Percentiles rank a stretch among this genome's conserved stretches.
These are phyloP conservation scores for Pelagomonas calceolata DNA, from an alignment of 108 stramenopile genomes.

Conservation along the genomic window DNA sequence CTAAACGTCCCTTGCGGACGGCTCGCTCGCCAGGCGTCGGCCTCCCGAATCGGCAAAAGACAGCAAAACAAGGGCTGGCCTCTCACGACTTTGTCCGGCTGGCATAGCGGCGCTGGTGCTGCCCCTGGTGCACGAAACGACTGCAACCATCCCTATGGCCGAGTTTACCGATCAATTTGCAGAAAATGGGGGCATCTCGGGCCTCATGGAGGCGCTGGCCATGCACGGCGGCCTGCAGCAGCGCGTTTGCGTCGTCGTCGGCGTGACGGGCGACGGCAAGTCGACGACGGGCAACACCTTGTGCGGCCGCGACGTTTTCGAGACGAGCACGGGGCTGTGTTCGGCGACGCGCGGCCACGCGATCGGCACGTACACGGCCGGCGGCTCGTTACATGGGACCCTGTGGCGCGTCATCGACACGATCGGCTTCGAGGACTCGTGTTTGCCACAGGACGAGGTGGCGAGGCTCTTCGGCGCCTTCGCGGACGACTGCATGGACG, in stretches of 20 bases:
- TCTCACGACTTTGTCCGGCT: too few relatives aligned
- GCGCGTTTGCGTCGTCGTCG: background rate
- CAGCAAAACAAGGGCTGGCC: too few relatives aligned
- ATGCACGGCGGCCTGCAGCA: background rate
- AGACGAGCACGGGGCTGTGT: background rate
- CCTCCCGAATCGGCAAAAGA: too few relatives aligned
- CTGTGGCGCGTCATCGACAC: background rate
- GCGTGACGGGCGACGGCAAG: background rate
- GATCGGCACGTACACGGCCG: background rate
- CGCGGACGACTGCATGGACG: slow-evolving; percentile 34
- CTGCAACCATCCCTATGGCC: too few relatives aligned
- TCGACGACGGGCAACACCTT: background rate
- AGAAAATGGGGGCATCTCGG: too few relatives aligned
- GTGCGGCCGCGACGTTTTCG: background rate
- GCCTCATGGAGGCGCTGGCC: background rate
- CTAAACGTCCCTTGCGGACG: too few relatives aligned
- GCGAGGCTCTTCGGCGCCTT: slow-evolving; percentile 29
- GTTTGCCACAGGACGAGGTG: slow-evolving; percentile 28
- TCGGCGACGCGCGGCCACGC: background rate
- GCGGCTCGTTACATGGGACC: background rate
- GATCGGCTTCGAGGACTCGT: slow-evolving; percentile 32
- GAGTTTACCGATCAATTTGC: too few relatives aligned
- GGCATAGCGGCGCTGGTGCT: too few relatives aligned
- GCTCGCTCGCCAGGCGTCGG: too few relatives aligned
- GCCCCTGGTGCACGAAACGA: too few relatives aligned